Conservation (phyloP, 768 basidiomycete genomes). For the Tulasnella sp. region DNA sequence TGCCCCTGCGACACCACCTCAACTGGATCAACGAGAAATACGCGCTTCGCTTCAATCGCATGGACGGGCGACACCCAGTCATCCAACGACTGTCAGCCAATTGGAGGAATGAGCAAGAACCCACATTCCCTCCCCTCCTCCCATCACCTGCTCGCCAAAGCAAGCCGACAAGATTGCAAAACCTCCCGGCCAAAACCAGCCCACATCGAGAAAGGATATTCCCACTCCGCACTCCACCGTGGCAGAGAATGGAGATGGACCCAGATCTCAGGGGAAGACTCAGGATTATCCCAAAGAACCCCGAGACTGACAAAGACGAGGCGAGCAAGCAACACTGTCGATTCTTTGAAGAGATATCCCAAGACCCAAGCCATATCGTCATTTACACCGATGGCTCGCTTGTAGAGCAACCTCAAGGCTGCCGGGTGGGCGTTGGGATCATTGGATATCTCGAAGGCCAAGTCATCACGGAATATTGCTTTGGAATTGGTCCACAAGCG, state of each 20-base stretch:
- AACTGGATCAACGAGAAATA: too few species aligned
- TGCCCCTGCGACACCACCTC: too few species aligned
- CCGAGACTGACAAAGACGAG: not conserved
- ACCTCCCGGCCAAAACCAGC: not conserved
- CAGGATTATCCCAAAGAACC: not conserved
- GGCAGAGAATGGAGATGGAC: not conserved
- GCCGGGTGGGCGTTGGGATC: conserved; percentile 32
- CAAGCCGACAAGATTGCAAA: not conserved
- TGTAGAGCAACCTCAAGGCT: not conserved
- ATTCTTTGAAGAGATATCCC: too few species aligned
- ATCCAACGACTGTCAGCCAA: conserved; percentile 23
- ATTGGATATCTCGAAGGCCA: not conserved
- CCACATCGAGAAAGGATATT: not conserved
- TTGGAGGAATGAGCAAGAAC: conserved; percentile 11
- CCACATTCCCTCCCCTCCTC: conserved; percentile 21
- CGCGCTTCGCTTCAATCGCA: conserved; percentile 2
- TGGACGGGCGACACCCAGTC: conserved; percentile 27
- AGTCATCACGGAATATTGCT: conserved; percentile 13
- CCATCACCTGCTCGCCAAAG: not conserved
- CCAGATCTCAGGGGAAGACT: not conserved
- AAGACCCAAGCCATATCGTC: not conserved
- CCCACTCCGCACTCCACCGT: not conserved
- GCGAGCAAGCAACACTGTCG: conserved; percentile 7
- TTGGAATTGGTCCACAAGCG: not conserved
- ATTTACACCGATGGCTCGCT: conserved; percentile 38